Evolutionary conservation across 225 moss, liverwort and hornwort species (phyloP).

Genomic region (Marchantia polymorpha): DNA sequence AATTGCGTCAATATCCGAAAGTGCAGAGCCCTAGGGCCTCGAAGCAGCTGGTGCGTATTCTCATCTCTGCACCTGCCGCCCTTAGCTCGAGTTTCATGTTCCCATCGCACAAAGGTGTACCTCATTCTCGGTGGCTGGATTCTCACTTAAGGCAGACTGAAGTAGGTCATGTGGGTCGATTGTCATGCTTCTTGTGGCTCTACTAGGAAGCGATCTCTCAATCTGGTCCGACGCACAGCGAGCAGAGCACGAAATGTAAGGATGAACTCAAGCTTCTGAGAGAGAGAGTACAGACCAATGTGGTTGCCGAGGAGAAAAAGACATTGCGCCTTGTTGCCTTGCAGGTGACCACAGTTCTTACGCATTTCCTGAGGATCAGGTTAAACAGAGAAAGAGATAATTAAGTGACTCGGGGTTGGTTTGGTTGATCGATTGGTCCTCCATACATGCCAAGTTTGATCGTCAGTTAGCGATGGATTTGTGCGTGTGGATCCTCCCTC

Average conservation of each 20-base stretch:
- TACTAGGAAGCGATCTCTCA: not conserved
- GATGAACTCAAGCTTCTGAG: constrained; percentile 30
- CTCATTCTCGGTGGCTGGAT: not conserved
- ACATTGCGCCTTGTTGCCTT: constrained; percentile 24
- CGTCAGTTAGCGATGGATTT: no score
- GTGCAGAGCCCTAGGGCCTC: not conserved
- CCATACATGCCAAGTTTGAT: no score
- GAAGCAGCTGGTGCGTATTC: not conserved
- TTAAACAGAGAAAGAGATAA: not conserved
- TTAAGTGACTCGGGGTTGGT: not conserved
- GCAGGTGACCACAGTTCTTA: constrained; percentile 16
- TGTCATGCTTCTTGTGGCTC: not conserved
- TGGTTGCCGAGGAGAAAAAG: constrained; percentile 33
- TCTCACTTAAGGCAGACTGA: not conserved
- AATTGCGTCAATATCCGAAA: not conserved
- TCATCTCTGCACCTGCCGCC: not conserved
- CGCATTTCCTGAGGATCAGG: constrained; percentile 2
- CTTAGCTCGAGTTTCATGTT: not conserved
- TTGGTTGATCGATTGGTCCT: no score
- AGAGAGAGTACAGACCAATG: constrained; percentile 29
- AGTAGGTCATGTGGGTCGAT: not conserved
- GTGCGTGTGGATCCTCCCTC: not conserved
- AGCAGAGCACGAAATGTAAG: constrained; percentile 21
- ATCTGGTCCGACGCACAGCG: constrained; percentile 8
- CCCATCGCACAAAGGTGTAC: not conserved